Percentiles rank a stretch among this genome's conserved stretches.
Conservation (phyloP, 768 basidiomycete genomes). For the Dioszegia hungarica region DNA sequence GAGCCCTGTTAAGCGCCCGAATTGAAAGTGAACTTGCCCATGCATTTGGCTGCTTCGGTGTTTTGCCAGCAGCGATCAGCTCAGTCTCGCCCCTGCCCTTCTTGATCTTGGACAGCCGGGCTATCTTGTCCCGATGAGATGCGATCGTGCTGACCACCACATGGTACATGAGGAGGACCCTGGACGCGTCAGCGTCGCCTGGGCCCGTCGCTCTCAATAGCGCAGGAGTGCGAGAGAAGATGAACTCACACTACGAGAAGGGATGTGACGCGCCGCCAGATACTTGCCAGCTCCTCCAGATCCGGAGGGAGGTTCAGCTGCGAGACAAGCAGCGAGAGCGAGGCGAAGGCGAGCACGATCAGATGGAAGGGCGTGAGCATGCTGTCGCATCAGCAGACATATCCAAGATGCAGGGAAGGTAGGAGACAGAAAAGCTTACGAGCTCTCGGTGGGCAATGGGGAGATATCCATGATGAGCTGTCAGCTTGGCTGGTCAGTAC, state of each 20-base stretch:
- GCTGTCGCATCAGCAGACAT: not conserved
- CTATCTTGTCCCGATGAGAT: not conserved
- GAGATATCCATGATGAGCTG: not conserved
- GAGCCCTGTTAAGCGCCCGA: no score
- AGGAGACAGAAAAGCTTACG: no score
- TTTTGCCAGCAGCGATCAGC: slow-evolving; percentile 3
- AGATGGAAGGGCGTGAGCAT: slow-evolving; percentile 33
- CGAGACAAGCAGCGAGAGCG: slow-evolving; percentile 18
- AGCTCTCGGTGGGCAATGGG: not conserved
- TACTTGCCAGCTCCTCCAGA: slow-evolving; percentile 6
- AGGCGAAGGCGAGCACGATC: slow-evolving; percentile 19
- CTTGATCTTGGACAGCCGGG: slow-evolving; percentile 2
- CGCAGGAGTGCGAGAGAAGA: not conserved
- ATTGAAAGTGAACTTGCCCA: slow-evolving; percentile 39
- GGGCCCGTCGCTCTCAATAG: not conserved
- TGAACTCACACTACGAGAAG: slow-evolving; percentile 21
- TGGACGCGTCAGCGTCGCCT: not conserved
- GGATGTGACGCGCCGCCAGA: slow-evolving; percentile 22
- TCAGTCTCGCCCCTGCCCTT: slow-evolving; percentile 7
- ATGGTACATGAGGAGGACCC: slow-evolving; percentile 18
- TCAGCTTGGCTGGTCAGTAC: not conserved
- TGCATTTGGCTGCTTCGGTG: slow-evolving; percentile 4
- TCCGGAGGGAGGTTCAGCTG: slow-evolving; percentile 22
- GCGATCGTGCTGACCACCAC: slow-evolving; percentile 10
- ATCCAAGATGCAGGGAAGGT: no score